Conservation (phyloP, 2,329 filamentous ascomycete genomes). For the Talaromyces sp. region DNA sequence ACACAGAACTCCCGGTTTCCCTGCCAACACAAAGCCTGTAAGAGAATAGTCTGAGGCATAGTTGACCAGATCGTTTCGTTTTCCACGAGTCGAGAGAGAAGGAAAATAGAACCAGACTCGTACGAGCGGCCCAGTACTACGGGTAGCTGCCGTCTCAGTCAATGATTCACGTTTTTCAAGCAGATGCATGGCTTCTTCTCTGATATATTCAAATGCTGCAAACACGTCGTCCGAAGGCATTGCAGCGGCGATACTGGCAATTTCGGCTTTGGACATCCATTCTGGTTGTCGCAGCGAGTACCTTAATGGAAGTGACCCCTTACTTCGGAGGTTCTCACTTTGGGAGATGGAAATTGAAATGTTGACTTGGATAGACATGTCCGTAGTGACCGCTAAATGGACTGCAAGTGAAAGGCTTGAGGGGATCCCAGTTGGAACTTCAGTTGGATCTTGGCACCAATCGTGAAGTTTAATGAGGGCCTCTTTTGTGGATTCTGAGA, state of each 20-base stretch:
- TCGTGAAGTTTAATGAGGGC: background rate
- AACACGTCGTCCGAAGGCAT: constrained; percentile 50
- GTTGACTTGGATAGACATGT: background rate
- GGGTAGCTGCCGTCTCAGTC: background rate
- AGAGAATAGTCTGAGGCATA: constrained; percentile 54
- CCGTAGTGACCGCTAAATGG: background rate
- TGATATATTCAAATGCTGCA: constrained; percentile 47
- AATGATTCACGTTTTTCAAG: constrained; percentile 26
- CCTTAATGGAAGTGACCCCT: background rate
- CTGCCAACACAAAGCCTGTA: constrained; percentile 60
- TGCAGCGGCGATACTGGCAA: constrained; percentile 38
- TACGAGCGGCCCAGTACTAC: constrained; percentile 36
- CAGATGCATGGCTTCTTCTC: constrained; percentile 36
- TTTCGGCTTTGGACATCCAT: constrained; percentile 55
- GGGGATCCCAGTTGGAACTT: background rate
- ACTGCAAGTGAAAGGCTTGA: background rate
- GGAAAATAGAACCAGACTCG: constrained; percentile 65
- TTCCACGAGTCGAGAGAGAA: constrained; percentile 59
- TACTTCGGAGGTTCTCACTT: background rate
- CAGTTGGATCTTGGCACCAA: background rate
- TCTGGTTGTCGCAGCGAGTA: constrained; percentile 47
- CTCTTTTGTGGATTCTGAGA: constrained; percentile 36
- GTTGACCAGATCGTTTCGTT: constrained; percentile 58
- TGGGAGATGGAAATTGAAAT: background rate
- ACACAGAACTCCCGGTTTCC: constrained; percentile 54